Percentiles rank a stretch among this genome's conserved stretches.
phyloP scores from a whole-genome alignment of 2,329 filamentous ascomycete genomes.

The Alternaria conjuncta region DNA sequence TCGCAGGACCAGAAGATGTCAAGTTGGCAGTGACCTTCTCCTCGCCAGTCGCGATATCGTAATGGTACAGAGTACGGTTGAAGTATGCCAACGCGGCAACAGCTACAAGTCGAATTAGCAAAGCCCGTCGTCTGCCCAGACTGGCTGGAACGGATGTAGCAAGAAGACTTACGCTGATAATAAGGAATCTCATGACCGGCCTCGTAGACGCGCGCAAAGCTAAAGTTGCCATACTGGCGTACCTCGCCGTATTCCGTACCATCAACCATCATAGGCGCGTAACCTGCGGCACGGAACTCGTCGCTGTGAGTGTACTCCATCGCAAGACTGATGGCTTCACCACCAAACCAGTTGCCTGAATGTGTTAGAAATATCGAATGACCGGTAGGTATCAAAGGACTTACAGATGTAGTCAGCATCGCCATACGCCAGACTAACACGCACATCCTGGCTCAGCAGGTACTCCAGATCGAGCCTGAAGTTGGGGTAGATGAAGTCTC shows the following conservation, averaged over 20 bases:
- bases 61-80: slow-evolving; percentile 46
- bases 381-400: not conserved
- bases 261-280: slow-evolving; percentile 44
- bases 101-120: slow-evolving; percentile 1
- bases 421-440: slow-evolving; percentile 46
- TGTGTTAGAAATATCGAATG: not conserved
- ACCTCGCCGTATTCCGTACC: slow-evolving; percentile 51
- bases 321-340: slow-evolving; percentile 44
- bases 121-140: not conserved
- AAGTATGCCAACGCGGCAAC: slow-evolving; percentile 46
- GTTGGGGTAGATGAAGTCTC: slow-evolving; percentile 65
- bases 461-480: slow-evolving; percentile 54
- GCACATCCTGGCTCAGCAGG: slow-evolving; percentile 51
- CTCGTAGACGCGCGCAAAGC: slow-evolving; percentile 49
- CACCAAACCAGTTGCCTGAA: slow-evolving; percentile 49
- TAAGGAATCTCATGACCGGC: slow-evolving; percentile 52
- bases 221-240: slow-evolving; percentile 49
- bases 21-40: slow-evolving; percentile 43
- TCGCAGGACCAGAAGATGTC: slow-evolving; percentile 40
- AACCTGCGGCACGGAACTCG: slow-evolving; percentile 35
- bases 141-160: not conserved
- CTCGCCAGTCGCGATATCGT: slow-evolving; percentile 46
- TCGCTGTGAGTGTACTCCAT: slow-evolving; percentile 47
- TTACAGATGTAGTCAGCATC: slow-evolving; percentile 51
- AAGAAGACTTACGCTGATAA: slow-evolving; percentile 44